Conservation (phyloP, 192 early-diverging fungal species). For the Backusella westeae region DNA sequence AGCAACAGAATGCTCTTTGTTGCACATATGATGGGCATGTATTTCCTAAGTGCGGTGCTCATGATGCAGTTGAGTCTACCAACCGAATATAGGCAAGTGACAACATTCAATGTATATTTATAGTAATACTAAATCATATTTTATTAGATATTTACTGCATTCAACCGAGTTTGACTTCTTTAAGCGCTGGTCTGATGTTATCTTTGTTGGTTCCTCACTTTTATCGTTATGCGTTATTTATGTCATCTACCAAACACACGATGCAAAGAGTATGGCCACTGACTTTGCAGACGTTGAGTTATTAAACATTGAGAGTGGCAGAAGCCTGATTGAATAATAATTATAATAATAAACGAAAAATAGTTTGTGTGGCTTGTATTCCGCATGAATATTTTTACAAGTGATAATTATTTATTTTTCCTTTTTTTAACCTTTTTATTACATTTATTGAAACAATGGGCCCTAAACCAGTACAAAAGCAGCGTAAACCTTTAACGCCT, state of each 20-base stretch:
- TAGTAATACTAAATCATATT: neutral
- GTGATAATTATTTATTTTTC: conserved; percentile 1
- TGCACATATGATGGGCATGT: conserved; percentile 90
- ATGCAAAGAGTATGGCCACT: conserved; percentile 19
- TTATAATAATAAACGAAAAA: neutral
- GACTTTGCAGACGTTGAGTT: conserved; percentile 32
- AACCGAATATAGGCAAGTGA: conserved; percentile 65
- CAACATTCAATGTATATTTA: neutral
- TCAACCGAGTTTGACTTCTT: conserved; percentile 89
- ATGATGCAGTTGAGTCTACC: conserved; percentile 92
- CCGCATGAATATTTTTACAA: neutral
- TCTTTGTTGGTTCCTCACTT: conserved; percentile 82
- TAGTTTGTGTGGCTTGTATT: conserved; percentile 1
- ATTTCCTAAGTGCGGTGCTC: conserved; percentile 86
- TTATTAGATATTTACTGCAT: conserved; percentile 78
- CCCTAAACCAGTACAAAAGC: conserved; percentile 18
- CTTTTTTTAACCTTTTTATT: neutral
- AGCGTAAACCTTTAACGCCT: conserved; percentile 22
- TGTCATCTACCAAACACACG: conserved; percentile 60
- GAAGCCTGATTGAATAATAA: neutral
- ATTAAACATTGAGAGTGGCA: conserved; percentile 10
- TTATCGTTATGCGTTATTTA: conserved; percentile 71
- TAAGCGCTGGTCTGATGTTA: conserved; percentile 92
- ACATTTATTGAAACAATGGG: neutral
- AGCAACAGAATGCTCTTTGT: conserved; percentile 77